Conservation (phyloP, 306 rosid genomes). For the Datisca glomerata region DNA sequence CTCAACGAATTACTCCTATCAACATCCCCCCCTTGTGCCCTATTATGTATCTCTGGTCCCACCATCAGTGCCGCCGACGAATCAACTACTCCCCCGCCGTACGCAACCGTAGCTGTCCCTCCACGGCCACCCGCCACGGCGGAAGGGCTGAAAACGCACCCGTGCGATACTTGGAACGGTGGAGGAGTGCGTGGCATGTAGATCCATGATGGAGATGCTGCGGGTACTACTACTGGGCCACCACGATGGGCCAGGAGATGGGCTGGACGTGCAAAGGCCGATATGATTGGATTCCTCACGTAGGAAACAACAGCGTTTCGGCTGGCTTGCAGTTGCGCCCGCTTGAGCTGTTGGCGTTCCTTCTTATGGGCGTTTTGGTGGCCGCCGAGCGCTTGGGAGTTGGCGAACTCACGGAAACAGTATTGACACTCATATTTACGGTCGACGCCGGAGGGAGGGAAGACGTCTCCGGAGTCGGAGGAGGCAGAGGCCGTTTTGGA, state of each 20-base stretch:
- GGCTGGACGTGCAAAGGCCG: constrained; percentile 72
- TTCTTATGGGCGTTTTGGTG: constrained; percentile 96
- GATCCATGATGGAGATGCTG: constrained; percentile 41
- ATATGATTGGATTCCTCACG: constrained; percentile 67
- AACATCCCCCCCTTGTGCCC: constrained; percentile 40
- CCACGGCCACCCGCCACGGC: constrained; percentile 24
- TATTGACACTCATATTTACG: constrained; percentile 88
- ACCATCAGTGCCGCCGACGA: constrained; percentile 39
- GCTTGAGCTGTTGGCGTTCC: constrained; percentile 78
- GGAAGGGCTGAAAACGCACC: constrained; percentile 43
- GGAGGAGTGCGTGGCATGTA: constrained; percentile 43
- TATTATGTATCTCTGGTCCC: constrained; percentile 34
- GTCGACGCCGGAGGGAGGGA: constrained; percentile 36
- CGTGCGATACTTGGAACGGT: constrained; percentile 80
- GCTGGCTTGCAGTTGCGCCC: constrained; percentile 79
- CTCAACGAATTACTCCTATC: constrained; percentile 82
- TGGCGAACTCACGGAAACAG: constrained; percentile 83
- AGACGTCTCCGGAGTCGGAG: constrained; percentile 40
- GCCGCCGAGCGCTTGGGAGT: constrained; percentile 90
- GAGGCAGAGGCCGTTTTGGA: constrained; percentile 60
- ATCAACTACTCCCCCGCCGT: constrained; percentile 34
- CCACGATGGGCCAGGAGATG: constrained; percentile 60
- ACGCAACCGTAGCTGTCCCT: constrained; percentile 35
- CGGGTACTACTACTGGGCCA: constrained; percentile 5
- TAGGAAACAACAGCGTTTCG: constrained; percentile 74